These are phyloP conservation scores for Amanita phalloides DNA, from an alignment of 768 basidiomycete species.

Conservation along the genomic window DNA sequence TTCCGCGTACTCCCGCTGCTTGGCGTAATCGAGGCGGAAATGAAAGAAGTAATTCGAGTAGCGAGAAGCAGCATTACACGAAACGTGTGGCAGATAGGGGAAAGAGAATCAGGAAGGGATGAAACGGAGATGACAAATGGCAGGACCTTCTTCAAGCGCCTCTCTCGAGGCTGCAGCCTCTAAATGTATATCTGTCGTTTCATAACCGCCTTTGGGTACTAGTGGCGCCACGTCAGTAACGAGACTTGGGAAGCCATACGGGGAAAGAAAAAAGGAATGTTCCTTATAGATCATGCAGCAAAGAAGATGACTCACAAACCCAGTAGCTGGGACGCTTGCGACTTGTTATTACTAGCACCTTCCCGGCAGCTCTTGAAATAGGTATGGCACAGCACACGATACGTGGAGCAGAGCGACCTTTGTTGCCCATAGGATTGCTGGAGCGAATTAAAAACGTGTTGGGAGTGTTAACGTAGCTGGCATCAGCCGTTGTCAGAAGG, in stretches of 20 bases:
- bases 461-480: slow-evolving; percentile 17
- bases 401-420: slow-evolving; percentile 73
- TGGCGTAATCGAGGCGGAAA: slow-evolving; percentile 9
- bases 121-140: slow-evolving; percentile 68
- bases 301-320: slow-evolving; percentile 45
- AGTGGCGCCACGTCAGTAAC: slow-evolving; percentile 5
- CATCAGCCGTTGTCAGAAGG: slow-evolving; percentile 13
- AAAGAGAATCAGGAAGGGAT: slow-evolving; percentile 57
- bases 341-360: slow-evolving; percentile 77
- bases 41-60: slow-evolving; percentile 10
- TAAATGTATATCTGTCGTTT: slow-evolving; percentile 67
- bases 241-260: background rate
- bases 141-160: slow-evolving; percentile 95
- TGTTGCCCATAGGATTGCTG: slow-evolving; percentile 36
- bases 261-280: slow-evolving; percentile 6
- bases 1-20: slow-evolving; percentile 83
- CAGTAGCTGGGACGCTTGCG: slow-evolving; percentile 71
- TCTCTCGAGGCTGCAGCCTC: slow-evolving; percentile 86
- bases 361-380: slow-evolving; percentile 60
- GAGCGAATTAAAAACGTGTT: slow-evolving; percentile 7
- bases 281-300: background rate
- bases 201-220: slow-evolving; percentile 95
- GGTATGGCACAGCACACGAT: slow-evolving; percentile 90
- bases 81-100: slow-evolving; percentile 15
- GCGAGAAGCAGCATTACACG: background rate